Conservation (phyloP, 352 stramenopile species). For the Elongisporangium undulatum region DNA sequence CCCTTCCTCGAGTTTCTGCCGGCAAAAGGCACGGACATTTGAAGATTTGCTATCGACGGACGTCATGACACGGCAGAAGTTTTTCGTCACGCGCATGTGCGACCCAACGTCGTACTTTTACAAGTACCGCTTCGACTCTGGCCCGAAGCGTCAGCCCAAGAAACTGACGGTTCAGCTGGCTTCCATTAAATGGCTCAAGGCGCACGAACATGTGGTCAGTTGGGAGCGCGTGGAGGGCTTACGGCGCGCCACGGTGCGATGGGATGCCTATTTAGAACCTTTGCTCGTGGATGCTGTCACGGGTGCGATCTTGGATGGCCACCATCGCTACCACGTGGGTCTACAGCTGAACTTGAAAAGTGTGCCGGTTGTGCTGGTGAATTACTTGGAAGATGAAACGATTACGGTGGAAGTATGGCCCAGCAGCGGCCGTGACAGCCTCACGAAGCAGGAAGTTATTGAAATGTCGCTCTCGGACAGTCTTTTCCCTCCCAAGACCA, state of each 20-base stretch:
- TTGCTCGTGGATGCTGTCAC: conserved; percentile 69
- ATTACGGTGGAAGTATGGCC: conserved; percentile 87
- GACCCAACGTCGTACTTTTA: conserved; percentile 90
- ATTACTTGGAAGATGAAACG: conserved; percentile 78
- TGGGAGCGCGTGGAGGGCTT: conserved; percentile 82
- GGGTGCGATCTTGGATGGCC: conserved; percentile 78
- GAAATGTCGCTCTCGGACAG: conserved; percentile 78
- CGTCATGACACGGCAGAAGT: conserved; percentile 58
- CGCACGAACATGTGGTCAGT: conserved; percentile 83
- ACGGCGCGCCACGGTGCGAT: conserved; percentile 65
- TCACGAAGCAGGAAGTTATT: conserved; percentile 83
- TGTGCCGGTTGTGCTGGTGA: conserved; percentile 75
- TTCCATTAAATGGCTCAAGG: conserved; percentile 69
- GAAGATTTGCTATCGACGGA: conserved; percentile 75
- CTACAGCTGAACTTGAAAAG: conserved; percentile 58
- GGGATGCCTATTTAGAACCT: conserved; percentile 82
- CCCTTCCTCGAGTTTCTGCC: conserved; percentile 74
- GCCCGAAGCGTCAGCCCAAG: conserved; percentile 59
- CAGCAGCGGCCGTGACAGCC: conserved; percentile 70
- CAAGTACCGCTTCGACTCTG: conserved; percentile 85
- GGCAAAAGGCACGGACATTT: conserved; percentile 66
- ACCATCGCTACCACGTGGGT: conserved; percentile 82
- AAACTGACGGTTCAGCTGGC: conserved; percentile 54
- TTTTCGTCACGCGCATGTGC: conserved; percentile 78
- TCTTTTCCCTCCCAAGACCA: conserved; percentile 85